Conservation (phyloP, 352 stramenopile genomes). For the Pythium insidiosum region DNA sequence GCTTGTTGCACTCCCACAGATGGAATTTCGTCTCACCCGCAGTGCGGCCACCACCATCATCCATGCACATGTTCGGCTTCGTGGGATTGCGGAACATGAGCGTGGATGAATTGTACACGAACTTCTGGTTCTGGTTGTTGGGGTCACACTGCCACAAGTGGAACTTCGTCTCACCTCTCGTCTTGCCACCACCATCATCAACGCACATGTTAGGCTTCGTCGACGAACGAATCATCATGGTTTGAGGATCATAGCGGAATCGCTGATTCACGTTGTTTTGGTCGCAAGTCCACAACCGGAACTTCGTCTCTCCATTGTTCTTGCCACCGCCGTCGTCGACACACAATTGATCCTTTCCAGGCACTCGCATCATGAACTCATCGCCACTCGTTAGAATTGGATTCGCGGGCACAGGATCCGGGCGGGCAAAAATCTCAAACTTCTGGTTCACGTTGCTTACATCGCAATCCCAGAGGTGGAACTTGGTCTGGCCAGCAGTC, state of each 20-base stretch:
- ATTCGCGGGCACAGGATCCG: not conserved
- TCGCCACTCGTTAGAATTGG: not conserved
- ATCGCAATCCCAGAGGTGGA: conserved; percentile 15
- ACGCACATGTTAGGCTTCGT: not conserved
- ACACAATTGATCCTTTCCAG: not conserved
- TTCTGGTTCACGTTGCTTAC: conserved; percentile 17
- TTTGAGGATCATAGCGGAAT: conserved; percentile 9
- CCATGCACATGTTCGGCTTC: conserved; percentile 18
- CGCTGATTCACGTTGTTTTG: conserved; percentile 18
- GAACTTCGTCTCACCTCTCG: too few relatives aligned
- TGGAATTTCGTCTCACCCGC: not conserved
- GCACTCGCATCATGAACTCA: not conserved
- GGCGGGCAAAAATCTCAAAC: conserved; percentile 11
- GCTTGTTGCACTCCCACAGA: not conserved
- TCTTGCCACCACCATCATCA: too few relatives aligned
- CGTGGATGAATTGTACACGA: conserved; percentile 15
- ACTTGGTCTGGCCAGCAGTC: not conserved
- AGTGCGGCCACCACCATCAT: conserved; percentile 12
- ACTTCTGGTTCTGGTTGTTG: conserved; percentile 18
- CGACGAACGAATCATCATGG: not conserved
- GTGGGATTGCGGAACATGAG: conserved; percentile 16
- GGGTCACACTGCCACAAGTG: too few relatives aligned
- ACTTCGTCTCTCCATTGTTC: not conserved
- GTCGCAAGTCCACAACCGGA: not conserved
- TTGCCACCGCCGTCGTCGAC: conserved; percentile 1